These are phyloP conservation scores for Saccharomycodes ludwigii DNA, from an alignment of 805 yeast genomes.

Conservation along the genomic window DNA sequence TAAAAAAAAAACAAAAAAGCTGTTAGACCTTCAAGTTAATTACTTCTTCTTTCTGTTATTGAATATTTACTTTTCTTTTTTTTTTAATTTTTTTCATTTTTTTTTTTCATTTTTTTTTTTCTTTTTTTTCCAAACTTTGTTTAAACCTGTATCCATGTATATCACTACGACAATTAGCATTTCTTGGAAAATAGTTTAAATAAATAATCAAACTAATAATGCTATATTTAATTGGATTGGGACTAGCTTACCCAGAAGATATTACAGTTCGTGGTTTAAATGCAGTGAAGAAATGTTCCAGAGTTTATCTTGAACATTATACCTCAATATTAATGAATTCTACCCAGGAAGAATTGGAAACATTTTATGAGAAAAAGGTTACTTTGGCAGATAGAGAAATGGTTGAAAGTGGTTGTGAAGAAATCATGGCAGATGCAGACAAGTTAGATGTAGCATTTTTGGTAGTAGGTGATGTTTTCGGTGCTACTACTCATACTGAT, in stretches of 20 bases:
- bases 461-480: slow-evolving; percentile 96
- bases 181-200: too few species aligned
- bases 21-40: too few species aligned
- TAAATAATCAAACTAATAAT: too few species aligned
- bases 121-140: too few species aligned
- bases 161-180: too few species aligned
- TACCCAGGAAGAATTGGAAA: slow-evolving; percentile 56
- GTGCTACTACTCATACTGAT: slow-evolving; percentile 97
- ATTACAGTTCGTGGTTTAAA: slow-evolving; percentile 92
- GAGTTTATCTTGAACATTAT: slow-evolving; percentile 93
- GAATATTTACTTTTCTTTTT: too few species aligned
- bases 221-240: slow-evolving; percentile 87
- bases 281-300: slow-evolving; percentile 65
- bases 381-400: slow-evolving; percentile 88
- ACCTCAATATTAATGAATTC: slow-evolving; percentile 95
- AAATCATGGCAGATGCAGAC: slow-evolving; percentile 65
- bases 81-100: too few species aligned
- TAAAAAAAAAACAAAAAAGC: too few species aligned
- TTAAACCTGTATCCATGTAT: too few species aligned
- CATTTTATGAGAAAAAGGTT: slow-evolving; percentile 75
- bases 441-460: slow-evolving; percentile 81
- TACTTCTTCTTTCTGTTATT: too few species aligned
- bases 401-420: slow-evolving; percentile 82
- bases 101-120: too few species aligned
- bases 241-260: slow-evolving; percentile 78